Base-by-base conservation (phyloP, 2,329 filamentous ascomycete genomes). In the Nemania serpens region DNA sequence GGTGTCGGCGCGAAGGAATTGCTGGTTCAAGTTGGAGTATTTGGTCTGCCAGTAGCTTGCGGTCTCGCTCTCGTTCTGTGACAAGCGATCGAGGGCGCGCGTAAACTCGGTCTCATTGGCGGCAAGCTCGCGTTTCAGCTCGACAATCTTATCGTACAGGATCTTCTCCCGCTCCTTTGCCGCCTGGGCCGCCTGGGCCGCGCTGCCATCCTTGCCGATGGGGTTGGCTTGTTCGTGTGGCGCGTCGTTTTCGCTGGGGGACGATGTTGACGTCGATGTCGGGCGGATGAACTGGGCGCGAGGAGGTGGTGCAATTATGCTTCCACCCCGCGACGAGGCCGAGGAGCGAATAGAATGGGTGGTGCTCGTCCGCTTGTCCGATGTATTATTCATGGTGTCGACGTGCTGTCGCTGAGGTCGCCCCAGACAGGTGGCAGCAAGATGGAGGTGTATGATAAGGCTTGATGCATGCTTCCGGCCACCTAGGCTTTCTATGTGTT, bases 31-130 rank as follows among this genome's bases (percentile, higher is more conserved):
- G 34, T 71, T 73, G 59, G 78, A 79, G 73, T 85, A 80, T 68
- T 84, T 85, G 46, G 78, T 72, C 73, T 87, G 84, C 83, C 85
- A 87, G 70, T 83, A 85, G 13, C 78, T 78, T 2, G 83, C 77
- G 51, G 79, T 81, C 71, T 86, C 83, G 73, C 78, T 81, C 75
- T 87, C 84, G 70, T 79, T 78, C 70, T 79, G 76, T 68, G 78
- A 80, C 17, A 86, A 77, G 65, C 76, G 77, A 69, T 84, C 82
- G 17, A 87, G 77, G 69, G 85, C 79, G 37, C 77, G 77, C 55
- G 76, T 74, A 70, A 87, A 86, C 69, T 85, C 82, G 57, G 71
- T 70, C 69, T 84, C 81, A 79, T 85, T 83, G 34, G 78, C 71
- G 13, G 69, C 73, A 58, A 87, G 76, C 69, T 86, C 84, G 49